phyloP scores from a whole-genome alignment of 2,329 filamentous ascomycete genomes.

The Xylaria sp. region DNA sequence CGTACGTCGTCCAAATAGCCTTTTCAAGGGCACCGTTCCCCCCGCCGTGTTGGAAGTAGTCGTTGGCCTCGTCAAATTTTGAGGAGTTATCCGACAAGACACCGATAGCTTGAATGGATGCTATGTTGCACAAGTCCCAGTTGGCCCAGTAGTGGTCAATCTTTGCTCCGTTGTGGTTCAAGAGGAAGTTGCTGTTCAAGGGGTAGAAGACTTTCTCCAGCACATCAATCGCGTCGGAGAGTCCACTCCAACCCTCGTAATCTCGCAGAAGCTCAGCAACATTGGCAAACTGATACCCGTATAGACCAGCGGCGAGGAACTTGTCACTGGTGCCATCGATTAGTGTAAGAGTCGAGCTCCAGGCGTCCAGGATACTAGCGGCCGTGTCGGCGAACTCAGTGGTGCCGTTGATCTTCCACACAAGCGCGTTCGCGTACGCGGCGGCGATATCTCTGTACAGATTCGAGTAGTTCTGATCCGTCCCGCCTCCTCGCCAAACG shows the following conservation, averaged over 20 bases:
- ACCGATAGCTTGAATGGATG: conserved; percentile 48
- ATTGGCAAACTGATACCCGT: conserved; percentile 55
- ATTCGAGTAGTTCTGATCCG: conserved; percentile 42
- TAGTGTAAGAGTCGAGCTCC: conserved; percentile 43
- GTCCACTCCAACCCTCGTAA: conserved; percentile 41
- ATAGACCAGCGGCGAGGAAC: conserved; percentile 49
- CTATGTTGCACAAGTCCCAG: conserved; percentile 53
- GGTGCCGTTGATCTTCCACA: conserved; percentile 48
- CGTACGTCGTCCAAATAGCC: conserved; percentile 30
- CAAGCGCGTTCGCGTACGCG: conserved; percentile 47
- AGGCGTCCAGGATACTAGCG: conserved; percentile 46
- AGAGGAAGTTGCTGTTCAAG: conserved; percentile 47
- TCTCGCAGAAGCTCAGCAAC: conserved; percentile 50
- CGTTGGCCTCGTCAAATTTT: conserved; percentile 46
- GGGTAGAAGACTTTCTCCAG: conserved; percentile 46
- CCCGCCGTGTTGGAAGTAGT: conserved; percentile 48
- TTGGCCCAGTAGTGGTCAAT: conserved; percentile 47
- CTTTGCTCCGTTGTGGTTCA: conserved; percentile 44
- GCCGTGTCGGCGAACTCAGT: conserved; percentile 46
- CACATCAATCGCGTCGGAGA: conserved; percentile 38
- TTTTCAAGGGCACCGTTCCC: conserved; percentile 47
- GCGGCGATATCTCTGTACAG: conserved; percentile 45
- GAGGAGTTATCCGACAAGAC: conserved; percentile 50
- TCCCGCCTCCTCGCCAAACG: conserved; percentile 44
- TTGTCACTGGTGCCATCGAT: conserved; percentile 46